Conservation (phyloP, 1,284 basidiomycete genomes). For the Schizophyllum commune region DNA sequence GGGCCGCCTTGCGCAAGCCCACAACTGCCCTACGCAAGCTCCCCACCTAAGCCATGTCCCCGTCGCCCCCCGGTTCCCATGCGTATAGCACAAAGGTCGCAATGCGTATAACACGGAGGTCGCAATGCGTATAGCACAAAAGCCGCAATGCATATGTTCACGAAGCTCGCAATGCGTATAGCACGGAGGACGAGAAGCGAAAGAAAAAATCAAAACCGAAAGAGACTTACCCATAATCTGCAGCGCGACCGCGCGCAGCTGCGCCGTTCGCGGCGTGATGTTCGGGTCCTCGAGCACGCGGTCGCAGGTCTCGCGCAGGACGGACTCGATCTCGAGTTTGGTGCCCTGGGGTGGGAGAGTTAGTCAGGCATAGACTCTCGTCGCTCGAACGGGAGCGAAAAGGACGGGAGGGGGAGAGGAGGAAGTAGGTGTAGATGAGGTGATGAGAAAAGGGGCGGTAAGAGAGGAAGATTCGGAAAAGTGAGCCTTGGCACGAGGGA, state of each 20-base stretch:
- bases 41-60: neutral
- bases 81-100: neutral
- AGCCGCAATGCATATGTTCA: no score
- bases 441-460: neutral
- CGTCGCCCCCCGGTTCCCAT: no score
- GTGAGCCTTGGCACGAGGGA: no score
- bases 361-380: no score
- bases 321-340: conserved; percentile 91
- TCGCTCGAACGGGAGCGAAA: no score
- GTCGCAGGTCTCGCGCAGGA: conserved; percentile 92
- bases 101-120: no score
- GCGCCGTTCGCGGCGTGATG: conserved; percentile 52
- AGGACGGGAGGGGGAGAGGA: no score
- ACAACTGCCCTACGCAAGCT: neutral
- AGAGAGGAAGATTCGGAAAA: neutral
- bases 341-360: conserved; percentile 52
- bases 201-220: no score
- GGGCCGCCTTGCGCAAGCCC: no score
- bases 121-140: no score
- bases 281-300: conserved; percentile 61
- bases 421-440: neutral
- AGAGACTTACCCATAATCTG: conserved; percentile 72
- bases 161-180: no score
- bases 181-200: no score
- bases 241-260: conserved; percentile 74